These are phyloP conservation scores for Chrysophaeum taylorii DNA, from an alignment of 352 stramenopile genomes.

Conservation along the genomic window DNA sequence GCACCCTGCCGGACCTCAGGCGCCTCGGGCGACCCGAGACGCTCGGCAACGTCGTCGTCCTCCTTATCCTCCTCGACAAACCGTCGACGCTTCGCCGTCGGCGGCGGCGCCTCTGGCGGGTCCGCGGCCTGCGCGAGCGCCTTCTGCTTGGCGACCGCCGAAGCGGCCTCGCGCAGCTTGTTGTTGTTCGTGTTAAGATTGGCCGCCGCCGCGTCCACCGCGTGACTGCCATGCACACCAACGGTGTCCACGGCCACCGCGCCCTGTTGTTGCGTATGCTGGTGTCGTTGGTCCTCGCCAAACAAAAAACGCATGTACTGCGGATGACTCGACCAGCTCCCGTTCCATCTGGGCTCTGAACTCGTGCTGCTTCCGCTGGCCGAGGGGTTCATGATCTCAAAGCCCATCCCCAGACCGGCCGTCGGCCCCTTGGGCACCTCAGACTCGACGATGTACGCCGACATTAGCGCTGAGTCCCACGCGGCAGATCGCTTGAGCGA, in stretches of 20 bases:
- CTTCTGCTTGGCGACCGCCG: background rate
- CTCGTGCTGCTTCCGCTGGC: no score
- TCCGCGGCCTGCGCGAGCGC: background rate
- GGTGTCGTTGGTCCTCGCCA: no score
- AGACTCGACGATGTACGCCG: background rate
- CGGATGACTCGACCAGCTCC: background rate
- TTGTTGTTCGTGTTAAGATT: no score
- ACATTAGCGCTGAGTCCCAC: background rate
- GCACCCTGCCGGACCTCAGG: background rate
- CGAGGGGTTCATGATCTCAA: background rate
- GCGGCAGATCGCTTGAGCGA: background rate
- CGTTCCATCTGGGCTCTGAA: background rate
- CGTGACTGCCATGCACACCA: no score
- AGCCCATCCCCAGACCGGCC: background rate
- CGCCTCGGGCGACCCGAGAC: background rate
- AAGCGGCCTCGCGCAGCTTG: background rate
- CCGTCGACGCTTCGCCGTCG: background rate
- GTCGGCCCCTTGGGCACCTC: background rate
- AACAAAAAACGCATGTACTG: background rate
- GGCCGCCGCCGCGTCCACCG: no score
- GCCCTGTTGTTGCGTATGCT: no score
- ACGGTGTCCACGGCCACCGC: no score
- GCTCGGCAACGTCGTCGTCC: background rate
- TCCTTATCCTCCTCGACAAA: background rate
- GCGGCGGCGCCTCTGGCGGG: background rate